Base-by-base conservation (phyloP, 352 stramenopile genomes). In the Phytophthora macrochlamydospora region DNA sequence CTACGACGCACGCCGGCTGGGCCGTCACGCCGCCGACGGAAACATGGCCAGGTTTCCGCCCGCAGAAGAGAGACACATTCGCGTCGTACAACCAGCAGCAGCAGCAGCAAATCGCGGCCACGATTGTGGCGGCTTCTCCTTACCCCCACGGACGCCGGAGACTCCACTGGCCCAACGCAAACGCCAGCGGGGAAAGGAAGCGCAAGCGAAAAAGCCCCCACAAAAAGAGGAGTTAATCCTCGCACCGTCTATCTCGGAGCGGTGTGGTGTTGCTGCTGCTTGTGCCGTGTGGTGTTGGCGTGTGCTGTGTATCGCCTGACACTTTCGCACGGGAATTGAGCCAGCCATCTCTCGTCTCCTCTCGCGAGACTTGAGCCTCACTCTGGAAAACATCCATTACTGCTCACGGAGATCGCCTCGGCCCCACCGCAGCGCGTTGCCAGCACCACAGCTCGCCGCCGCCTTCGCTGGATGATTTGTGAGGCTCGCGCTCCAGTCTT, bases 121-220 rank as follows among this genome's bases (percentile, higher is more conserved):
- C 62, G 62, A 71, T 75, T 69, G 67, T 70, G 43, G 56, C 59
- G 65, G 56, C 69, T 77, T 71, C 59, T 73, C 69, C 69, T 71
- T 77, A 68, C 73, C 60, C 59, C 50, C 51, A 28, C 59, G 14
- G 55, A 37, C 64, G 60, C 45, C 63, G 65, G 55, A 73, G 56
- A 70, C 69, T 61, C 69, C 69, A 70, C 38, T 61, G 59, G 55
- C 9, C 35, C 6, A 65, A 56, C 44, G 55, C 65, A 44, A 77
- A 77, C 69, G 69, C 65, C 69, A 77, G 69, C 67, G 29, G 60
- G 69, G 60, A 74, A 74, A 78, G 66, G 66, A 66, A 73, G 49
- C 60, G 38, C 65, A 72, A 59, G 59, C 8, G n/a, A n/a, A 24
- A 18, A 24, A 24, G n/a, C 56, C 55, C 63, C 46, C 31, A 69